These are phyloP conservation scores for Jackrogersella multiformis DNA, from an alignment of 495 filamentous ascomycete species.

Conservation along the genomic window DNA sequence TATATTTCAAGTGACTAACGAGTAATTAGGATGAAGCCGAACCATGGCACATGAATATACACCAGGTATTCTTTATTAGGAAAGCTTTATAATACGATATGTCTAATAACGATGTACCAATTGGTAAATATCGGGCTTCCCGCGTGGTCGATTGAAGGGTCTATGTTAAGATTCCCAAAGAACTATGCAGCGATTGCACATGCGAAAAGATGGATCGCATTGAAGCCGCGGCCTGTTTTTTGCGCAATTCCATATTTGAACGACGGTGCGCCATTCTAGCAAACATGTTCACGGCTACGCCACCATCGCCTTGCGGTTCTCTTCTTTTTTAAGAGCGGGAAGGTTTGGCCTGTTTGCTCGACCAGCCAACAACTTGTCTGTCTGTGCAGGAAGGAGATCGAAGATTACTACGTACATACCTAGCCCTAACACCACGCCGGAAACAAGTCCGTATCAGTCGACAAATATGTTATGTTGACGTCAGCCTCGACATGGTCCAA, in stretches of 20 bases:
- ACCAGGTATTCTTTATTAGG: no score
- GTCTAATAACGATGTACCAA: neutral
- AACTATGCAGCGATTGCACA: neutral
- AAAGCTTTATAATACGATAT: no score
- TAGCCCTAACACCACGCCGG: neutral
- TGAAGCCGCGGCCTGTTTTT: neutral
- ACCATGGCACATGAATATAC: neutral
- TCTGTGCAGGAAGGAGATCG: neutral
- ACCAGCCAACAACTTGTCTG: neutral
- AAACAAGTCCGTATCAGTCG: conserved; percentile 8
- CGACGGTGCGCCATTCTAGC: neutral
- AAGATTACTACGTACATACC: no score
- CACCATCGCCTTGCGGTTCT: neutral
- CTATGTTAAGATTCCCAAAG: neutral
- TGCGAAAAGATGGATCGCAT: neutral
- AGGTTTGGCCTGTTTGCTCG: neutral
- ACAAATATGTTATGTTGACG: conserved; percentile 4
- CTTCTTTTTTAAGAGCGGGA: neutral
- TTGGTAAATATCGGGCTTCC: neutral
- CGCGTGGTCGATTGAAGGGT: neutral
- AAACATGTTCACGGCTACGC: neutral
- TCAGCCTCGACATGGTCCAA: neutral
- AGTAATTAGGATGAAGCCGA: neutral
- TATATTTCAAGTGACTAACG: no score
- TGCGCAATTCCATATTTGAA: neutral